Evolutionary conservation across 1,139 yeast species (phyloP), one percentile per base, ranked within the genome.

Genomic region (Scheffersomyces quercinus): DNA sequence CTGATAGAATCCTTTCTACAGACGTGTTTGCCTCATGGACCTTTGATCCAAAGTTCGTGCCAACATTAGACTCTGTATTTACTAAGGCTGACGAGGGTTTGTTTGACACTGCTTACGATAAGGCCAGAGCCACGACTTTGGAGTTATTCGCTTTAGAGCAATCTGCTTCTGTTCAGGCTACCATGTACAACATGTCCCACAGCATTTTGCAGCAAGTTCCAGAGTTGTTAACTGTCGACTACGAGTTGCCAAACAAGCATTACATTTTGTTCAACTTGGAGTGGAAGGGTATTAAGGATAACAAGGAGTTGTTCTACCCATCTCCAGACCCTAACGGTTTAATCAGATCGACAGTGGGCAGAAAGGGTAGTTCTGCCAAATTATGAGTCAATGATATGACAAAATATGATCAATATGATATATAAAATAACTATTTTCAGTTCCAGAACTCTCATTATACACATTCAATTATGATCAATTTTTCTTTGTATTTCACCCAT

Each of bases 91-190:
- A 77, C 45, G 58, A 69, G 28, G 87, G 88, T n/a, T 68, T 77
- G 36, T 85, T 85, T 55, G 95, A 88, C 66, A 44, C 61, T 9
- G 77, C 87, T 26, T 87, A 77, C 62, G 62, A 73, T 28, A 59
- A 63, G 15, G 95, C 91, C 20, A 79, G 90, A 59, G 73, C 73
- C 41, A 75, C 80, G 53, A 89, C 96, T 3, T 75, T 90, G 56
- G 86, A 83, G 45, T 75, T 79, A 48, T 90, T 90, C 67, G 96
- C 97, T 20, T 66, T 76, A 42, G 97, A 90, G 66, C 83, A 88
- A 67, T 88, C 96, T 8, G 81, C 96, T 14, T 85, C 95, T 13
- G 97, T 90, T 40, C 97, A 90, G 72, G 96, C 96, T 36, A 90
- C 97, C 49, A 89, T 89, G 97, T 90, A 82, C 76, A 88, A 89